Conservation (phyloP, 441 rosid genomes). For the Syzygium malaccense region DNA sequence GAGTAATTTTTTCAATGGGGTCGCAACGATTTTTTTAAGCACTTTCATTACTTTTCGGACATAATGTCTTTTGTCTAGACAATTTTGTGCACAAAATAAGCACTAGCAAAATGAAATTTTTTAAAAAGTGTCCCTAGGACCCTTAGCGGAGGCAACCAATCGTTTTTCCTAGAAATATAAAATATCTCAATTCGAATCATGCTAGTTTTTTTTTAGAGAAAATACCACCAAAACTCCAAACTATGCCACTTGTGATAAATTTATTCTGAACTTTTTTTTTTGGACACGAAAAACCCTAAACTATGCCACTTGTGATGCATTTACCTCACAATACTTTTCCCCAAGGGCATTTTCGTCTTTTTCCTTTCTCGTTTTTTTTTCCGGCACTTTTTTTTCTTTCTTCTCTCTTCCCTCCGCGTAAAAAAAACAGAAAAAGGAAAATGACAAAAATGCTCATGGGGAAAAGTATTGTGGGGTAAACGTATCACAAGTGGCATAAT, state of each 20-base stretch:
- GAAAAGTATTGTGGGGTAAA: too few species aligned
- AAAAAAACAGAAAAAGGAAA: too few species aligned
- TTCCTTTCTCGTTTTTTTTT: too few species aligned
- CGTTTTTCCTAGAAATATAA: neutral
- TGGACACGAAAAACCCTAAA: too few species aligned
- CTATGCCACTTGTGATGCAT: too few species aligned
- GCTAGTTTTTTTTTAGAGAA: neutral
- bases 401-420: too few species aligned
- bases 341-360: too few species aligned
- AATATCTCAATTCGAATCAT: rapidly evolving
- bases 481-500: neutral
- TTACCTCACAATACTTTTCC: too few species aligned
- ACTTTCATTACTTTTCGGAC: rapidly evolving
- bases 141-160: neutral
- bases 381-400: too few species aligned
- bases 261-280: too few species aligned
- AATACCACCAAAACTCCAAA: neutral
- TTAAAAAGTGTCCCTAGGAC: rapidly evolving
- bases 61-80: rapidly evolving
- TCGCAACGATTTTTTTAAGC: rapidly evolving
- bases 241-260: too few species aligned
- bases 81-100: neutral
- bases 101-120: rapidly evolving
- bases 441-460: too few species aligned
- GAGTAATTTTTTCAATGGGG: neutral